A percentile compares a stretch with the other conserved stretches of the same genome.
Conservation (phyloP, 768 basidiomycete species). For the Lepiota subincarnata region DNA sequence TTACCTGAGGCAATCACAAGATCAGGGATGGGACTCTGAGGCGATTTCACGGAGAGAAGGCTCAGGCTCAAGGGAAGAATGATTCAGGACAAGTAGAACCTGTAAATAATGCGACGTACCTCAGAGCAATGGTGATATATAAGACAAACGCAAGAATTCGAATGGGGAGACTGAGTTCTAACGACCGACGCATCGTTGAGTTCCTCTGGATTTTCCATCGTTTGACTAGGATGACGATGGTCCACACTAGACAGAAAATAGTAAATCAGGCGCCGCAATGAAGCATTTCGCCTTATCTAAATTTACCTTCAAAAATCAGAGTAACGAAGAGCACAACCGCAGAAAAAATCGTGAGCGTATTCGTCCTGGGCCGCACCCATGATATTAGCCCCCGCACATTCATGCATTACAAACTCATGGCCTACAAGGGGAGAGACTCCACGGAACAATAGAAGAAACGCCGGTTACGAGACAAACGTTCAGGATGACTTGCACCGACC, state of each 20-base stretch:
- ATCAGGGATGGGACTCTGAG: conserved; percentile 43
- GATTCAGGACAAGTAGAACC: not conserved
- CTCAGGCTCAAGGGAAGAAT: conserved; percentile 31
- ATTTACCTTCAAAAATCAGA: conserved; percentile 36
- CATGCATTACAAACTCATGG: not conserved
- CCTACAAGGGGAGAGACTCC: conserved; percentile 31
- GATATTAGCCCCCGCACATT: conserved; percentile 9
- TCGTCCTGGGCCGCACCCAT: conserved; percentile 26
- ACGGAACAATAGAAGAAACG: conserved; percentile 53
- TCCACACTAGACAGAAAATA: conserved; percentile 31
- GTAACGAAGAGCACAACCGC: conserved; percentile 36
- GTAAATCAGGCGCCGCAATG: not conserved
- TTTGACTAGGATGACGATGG: conserved; percentile 34
- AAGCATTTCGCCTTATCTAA: not conserved
- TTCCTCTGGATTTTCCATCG: conserved; percentile 25
- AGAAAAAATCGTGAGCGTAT: conserved; percentile 35
- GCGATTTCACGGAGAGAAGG: conserved; percentile 39
- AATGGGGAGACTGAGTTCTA: conserved; percentile 41
- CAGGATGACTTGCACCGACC: conserved; percentile 35
- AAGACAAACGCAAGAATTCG: conserved; percentile 43
- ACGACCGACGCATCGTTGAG: conserved; percentile 15
- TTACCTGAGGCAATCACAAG: conserved; percentile 42
- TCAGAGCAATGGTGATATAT: conserved; percentile 37
- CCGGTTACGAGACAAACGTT: conserved; percentile 37
- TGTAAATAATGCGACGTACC: conserved; percentile 24